These are phyloP conservation scores for Botrytis cinerea DNA, from an alignment of 2,329 filamentous ascomycete species.

Conservation along the genomic window DNA sequence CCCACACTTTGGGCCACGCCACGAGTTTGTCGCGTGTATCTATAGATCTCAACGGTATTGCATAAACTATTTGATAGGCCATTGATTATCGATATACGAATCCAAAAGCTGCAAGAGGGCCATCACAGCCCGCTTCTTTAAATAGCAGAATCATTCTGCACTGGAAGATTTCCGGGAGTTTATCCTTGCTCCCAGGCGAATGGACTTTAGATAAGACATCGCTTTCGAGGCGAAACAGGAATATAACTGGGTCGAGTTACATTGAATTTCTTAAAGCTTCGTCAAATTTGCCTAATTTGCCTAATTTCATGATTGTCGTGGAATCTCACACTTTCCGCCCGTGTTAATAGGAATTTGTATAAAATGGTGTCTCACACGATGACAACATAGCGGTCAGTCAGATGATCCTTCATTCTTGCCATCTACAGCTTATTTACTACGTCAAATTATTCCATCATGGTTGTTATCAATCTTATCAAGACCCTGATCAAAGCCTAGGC, in stretches of 20 bases:
- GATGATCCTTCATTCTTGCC: not conserved
- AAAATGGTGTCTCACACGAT: not conserved
- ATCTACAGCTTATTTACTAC: not conserved
- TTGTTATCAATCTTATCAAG: not conserved
- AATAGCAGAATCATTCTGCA: not conserved
- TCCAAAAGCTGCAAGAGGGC: not conserved
- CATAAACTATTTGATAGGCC: not conserved
- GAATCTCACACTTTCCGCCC: not conserved
- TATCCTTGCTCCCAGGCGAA: not conserved
- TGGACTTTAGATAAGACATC: not conserved
- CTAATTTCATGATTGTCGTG: not conserved
- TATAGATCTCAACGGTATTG: not conserved
- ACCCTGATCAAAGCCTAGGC: not conserved
- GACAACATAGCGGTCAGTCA: not conserved
- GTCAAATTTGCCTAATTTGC: too few relatives aligned
- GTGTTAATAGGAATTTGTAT: not conserved
- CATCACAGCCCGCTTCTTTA: not conserved
- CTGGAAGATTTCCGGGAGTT: not conserved
- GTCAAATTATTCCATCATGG: not conserved
- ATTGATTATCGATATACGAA: not conserved
- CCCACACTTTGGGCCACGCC: not conserved
- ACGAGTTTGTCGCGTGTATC: not conserved
- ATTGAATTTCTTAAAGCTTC: not conserved
- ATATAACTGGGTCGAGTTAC: not conserved
- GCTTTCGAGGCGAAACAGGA: not conserved